Conservation (phyloP, 2,329 filamentous ascomycete species). For the Leptosphaerulina australis region DNA sequence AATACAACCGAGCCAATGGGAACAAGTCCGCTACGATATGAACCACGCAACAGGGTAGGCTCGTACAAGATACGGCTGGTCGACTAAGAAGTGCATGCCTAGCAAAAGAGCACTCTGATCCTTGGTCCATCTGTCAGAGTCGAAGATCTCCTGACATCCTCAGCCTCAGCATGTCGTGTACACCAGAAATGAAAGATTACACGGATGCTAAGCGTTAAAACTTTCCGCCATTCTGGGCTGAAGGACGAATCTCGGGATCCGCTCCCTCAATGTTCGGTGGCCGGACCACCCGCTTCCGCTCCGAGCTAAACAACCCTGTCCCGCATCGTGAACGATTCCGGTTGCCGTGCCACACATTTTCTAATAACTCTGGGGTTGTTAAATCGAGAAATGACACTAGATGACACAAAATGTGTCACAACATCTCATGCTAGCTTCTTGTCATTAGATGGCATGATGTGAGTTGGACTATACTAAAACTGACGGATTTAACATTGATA, state of each 20-base stretch:
- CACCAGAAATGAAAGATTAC: constrained; percentile 7
- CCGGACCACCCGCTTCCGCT: constrained; percentile 28
- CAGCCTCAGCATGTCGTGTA: constrained; percentile 25
- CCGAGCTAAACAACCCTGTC: constrained; percentile 13
- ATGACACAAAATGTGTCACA: background rate
- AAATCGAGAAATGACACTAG: background rate
- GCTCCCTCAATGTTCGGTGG: constrained; percentile 25
- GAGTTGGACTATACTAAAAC: background rate
- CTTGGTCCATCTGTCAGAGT: background rate
- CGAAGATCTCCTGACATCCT: constrained; percentile 10
- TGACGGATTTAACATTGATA: background rate
- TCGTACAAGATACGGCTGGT: background rate
- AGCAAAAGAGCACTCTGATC: background rate
- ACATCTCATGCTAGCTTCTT: background rate
- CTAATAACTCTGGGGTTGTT: background rate
- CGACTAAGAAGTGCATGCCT: background rate
- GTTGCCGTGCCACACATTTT: constrained; percentile 4
- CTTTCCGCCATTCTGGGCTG: constrained; percentile 10
- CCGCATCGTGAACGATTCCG: constrained; percentile 11
- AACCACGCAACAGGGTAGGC: background rate
- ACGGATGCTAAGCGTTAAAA: constrained; percentile 13
- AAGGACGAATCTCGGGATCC: constrained; percentile 30
- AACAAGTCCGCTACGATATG: background rate
- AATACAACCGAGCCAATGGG: constrained; percentile 8
- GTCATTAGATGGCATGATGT: background rate